Evolutionary conservation across 768 basidiomycete genomes (phyloP).

Genomic region (Leucosporidium scottii): DNA sequence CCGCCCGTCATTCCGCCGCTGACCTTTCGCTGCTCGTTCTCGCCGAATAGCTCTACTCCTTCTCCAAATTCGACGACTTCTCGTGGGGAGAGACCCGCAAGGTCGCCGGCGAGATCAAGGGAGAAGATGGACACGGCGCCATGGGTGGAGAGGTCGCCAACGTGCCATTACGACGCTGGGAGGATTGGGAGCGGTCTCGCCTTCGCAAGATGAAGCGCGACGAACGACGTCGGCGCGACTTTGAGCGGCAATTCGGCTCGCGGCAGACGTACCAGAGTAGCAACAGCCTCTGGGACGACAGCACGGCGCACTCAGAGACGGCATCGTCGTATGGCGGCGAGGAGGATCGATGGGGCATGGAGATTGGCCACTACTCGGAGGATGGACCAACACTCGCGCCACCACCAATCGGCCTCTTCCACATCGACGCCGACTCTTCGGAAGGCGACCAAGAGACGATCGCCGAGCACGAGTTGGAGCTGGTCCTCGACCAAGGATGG

Average conservation of each 20-base stretch:
- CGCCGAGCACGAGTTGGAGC: slow-evolving; percentile 26
- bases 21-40: slow-evolving; percentile 8
- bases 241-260: slow-evolving; percentile 55
- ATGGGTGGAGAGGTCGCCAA: slow-evolving; percentile 54
- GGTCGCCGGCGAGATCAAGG: slow-evolving; percentile 77
- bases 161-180: slow-evolving; percentile 95
- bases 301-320: slow-evolving; percentile 28
- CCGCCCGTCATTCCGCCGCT: background rate
- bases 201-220: slow-evolving; percentile 84
- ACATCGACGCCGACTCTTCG: slow-evolving; percentile 26
- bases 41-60: slow-evolving; percentile 65
- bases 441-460: slow-evolving; percentile 19
- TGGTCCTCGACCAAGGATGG: slow-evolving; percentile 29
- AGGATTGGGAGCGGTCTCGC: slow-evolving; percentile 96
- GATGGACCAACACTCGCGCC: slow-evolving; percentile 11
- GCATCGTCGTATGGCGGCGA: slow-evolving; percentile 56
- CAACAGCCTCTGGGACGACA: slow-evolving; percentile 49
- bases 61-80: slow-evolving; percentile 91
- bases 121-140: slow-evolving; percentile 64
- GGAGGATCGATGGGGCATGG: slow-evolving; percentile 89
- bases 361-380: slow-evolving; percentile 51
- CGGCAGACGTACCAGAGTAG: slow-evolving; percentile 42
- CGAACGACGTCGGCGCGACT: slow-evolving; percentile 68
- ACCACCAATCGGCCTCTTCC: slow-evolving; percentile 26
- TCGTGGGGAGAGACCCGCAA: slow-evolving; percentile 99